Evolutionary conservation across 139 green algal genomes (phyloP).

Genomic region (Pseudopediastrum boryanum): DNA sequence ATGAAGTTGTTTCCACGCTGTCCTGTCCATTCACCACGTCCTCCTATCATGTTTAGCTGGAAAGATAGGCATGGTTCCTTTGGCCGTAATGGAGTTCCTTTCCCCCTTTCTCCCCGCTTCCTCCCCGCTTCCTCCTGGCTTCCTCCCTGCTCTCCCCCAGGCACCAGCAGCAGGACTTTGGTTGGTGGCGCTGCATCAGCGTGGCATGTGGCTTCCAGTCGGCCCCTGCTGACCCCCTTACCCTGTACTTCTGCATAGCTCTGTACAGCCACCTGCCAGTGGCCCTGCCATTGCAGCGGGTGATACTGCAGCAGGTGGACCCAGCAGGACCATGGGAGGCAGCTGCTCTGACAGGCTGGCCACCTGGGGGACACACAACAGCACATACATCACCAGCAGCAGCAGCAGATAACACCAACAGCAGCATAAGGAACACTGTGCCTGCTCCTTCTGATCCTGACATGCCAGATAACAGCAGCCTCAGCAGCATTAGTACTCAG

Average conservation of each 20-base stretch:
- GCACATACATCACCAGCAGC: background rate
- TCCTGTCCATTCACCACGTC: no score
- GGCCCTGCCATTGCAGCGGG: slow-evolving; percentile 29
- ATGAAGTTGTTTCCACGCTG: no score
- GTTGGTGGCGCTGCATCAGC: slow-evolving; percentile 50
- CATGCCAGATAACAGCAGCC: background rate
- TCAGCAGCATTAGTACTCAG: slow-evolving; percentile 10
- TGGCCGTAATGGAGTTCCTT: no score
- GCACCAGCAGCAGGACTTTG: slow-evolving; percentile 50
- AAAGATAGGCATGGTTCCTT: no score
- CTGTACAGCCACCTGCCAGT: slow-evolving; percentile 45
- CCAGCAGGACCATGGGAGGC: no score
- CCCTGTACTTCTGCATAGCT: slow-evolving; percentile 39
- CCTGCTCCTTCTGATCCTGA: background rate
- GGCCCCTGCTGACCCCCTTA: slow-evolving; percentile 11
- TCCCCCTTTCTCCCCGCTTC: no score
- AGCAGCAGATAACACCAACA: background rate
- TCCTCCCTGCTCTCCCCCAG: no score
- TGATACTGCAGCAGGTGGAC: slow-evolving; percentile 42
- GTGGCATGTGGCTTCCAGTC: slow-evolving; percentile 42
- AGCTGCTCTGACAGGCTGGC: background rate
- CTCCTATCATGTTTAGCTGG: no score
- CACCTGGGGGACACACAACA: background rate
- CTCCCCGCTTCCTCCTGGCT: no score
- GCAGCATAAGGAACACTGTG: background rate